A percentile compares a stretch with the other conserved stretches of the same genome.
Conservation (phyloP, 148 eudicot genomes). For the Camellia granthamiana region DNA sequence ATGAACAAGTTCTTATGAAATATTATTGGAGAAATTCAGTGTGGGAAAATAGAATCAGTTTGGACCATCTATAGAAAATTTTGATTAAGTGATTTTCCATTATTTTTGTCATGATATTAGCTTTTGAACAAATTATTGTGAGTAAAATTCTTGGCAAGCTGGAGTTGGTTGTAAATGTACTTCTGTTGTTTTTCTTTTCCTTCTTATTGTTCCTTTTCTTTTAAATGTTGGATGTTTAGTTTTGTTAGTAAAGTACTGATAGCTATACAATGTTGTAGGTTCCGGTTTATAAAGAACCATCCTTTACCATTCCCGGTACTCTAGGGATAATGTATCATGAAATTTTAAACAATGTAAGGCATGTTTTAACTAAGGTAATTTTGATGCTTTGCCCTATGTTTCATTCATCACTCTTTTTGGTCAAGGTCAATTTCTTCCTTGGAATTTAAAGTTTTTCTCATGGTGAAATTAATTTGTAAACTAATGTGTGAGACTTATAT, state of each 20-base stretch:
- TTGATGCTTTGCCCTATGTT: constrained; percentile 10
- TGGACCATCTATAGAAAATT: background rate
- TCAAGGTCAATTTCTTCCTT: background rate
- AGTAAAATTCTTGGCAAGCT: background rate
- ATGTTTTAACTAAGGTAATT: constrained; percentile 52
- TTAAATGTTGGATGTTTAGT: background rate
- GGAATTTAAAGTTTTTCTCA: background rate
- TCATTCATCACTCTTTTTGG: background rate
- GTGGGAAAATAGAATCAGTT: background rate
- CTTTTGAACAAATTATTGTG: background rate
- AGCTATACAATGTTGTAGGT: constrained; percentile 4
- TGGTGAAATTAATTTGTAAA: constrained; percentile 12
- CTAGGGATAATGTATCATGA: too few relatives aligned
- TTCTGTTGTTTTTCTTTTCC: background rate
- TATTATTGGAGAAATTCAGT: background rate
- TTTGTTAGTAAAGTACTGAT: constrained; percentile 1
- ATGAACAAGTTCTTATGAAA: background rate
- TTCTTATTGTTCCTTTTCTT: background rate
- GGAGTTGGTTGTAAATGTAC: background rate
- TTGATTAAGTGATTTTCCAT: background rate
- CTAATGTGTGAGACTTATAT: background rate
- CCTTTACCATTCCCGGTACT: too few relatives aligned
- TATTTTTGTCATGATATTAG: background rate
- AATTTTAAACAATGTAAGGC: too few relatives aligned
- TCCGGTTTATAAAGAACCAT: too few relatives aligned